Evolutionary conservation across 2,329 filamentous ascomycete genomes (phyloP), one percentile per base, ranked within the genome.

Genomic region (Calonectria crousiana): DNA sequence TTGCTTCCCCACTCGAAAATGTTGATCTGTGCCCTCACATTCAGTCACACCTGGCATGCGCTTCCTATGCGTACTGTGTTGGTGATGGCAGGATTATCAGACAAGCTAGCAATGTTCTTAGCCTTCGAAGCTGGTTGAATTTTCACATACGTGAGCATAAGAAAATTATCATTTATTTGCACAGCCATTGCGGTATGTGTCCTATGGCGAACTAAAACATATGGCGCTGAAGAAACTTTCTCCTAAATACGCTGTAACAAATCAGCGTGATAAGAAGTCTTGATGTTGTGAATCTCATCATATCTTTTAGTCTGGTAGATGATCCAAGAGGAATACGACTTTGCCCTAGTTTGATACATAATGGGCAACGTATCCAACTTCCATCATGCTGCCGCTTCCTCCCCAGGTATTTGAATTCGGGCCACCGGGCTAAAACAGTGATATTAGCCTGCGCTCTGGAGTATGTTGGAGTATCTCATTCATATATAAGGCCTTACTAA

Each of bases 401-500:
- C 85, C 87, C 3, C 74, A 67, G 2, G 89, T 91, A n/a, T 79
- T 77, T 14, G 68, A 78, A 76, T 89, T 88, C 10, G 90, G 89
- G 23, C 82, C 38, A 5, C 89, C 89, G 58, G 89, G 89, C 88
- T 88, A 16, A 23, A 14, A n/a, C 3, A 14, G 18, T 16, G 13
- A 34, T 38, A 44, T 75, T 26, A 75, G 69, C 76, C 47, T 4
- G 13, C 9, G 4, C 26, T 14, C 20, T 28, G 8, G n/a, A 10
- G 1, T 16, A 23, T 6, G 26, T 58, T 58, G 16, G 1, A 41
- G 4, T 4, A 41, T 14, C 8, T 10, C 18, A 14, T n/a, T 34
- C 36, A 14, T 6, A 23, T 56, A 41, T 16, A 47, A n/a, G 11
- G 20, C 4, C 23, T 44, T n/a, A 4, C n/a, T 5, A 2, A 23